Evolutionary conservation across 1,139 yeast species (phyloP).

Genomic region (Kodamaea plutei): DNA sequence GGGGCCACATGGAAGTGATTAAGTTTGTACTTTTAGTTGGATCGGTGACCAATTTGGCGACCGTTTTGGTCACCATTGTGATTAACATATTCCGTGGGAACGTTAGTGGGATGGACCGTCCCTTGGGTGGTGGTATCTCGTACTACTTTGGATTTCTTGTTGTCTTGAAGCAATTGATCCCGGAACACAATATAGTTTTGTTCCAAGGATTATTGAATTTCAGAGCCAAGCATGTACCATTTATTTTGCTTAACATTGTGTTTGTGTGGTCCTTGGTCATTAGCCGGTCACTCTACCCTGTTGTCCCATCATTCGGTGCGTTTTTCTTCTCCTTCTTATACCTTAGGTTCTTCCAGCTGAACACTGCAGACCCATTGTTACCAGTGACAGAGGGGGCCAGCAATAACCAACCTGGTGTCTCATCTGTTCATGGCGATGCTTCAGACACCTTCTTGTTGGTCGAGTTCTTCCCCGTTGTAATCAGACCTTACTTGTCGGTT

Average conservation of each 20-base stretch:
- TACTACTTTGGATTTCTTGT: constrained; percentile 74
- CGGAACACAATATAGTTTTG: constrained; percentile 77
- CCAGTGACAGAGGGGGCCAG: constrained; percentile 31
- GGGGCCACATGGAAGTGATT: constrained; percentile 60
- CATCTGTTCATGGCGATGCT: constrained; percentile 67
- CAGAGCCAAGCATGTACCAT: constrained; percentile 72
- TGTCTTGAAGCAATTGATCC: constrained; percentile 82
- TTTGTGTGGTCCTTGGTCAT: constrained; percentile 42
- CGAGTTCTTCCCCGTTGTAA: constrained; percentile 69
- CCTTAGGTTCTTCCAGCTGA: constrained; percentile 67
- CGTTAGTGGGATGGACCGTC: constrained; percentile 37
- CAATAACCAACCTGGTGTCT: constrained; percentile 12
- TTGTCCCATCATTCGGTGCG: constrained; percentile 64
- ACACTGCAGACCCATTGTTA: constrained; percentile 33
- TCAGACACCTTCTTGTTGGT: constrained; percentile 83
- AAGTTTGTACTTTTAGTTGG: constrained; percentile 58
- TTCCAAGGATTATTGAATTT: constrained; percentile 61
- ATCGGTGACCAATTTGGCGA: constrained; percentile 40
- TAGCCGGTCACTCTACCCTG: constrained; percentile 45
- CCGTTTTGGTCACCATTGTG: constrained; percentile 30
- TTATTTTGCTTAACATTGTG: constrained; percentile 48
- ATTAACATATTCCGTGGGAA: constrained; percentile 36
- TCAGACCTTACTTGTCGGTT: constrained; percentile 51
- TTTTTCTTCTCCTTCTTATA: constrained; percentile 71
- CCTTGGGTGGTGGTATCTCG: constrained; percentile 72